Evolutionary conservation across 805 yeast species (phyloP).

Genomic region (Komagataella pastoris): DNA sequence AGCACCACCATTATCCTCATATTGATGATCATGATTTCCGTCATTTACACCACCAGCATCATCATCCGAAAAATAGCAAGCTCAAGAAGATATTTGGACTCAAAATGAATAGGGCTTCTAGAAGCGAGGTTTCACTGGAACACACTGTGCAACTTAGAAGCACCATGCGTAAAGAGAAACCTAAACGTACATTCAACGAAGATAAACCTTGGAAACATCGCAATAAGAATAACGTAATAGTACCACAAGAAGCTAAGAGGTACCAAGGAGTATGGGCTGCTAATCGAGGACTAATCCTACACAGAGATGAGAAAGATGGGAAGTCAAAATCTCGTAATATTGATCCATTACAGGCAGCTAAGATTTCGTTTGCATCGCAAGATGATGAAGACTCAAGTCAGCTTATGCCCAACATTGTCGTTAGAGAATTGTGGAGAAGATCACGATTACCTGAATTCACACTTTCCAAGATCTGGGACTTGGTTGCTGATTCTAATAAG

Average conservation of each 20-base stretch:
- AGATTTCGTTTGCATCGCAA: neutral
- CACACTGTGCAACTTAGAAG: slow-evolving; percentile 29
- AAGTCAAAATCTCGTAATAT: neutral
- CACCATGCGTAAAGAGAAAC: slow-evolving; percentile 32
- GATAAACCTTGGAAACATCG: slow-evolving; percentile 94
- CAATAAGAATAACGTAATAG: slow-evolving; percentile 32
- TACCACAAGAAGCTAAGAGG: slow-evolving; percentile 63
- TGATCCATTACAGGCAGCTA: neutral
- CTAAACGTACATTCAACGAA: slow-evolving; percentile 47
- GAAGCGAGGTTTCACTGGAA: slow-evolving; percentile 1
- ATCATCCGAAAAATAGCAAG: slow-evolving; percentile 10
- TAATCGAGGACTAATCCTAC: slow-evolving; percentile 55
- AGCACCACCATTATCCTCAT: neutral
- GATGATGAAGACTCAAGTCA: slow-evolving; percentile 1
- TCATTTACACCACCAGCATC: slow-evolving; percentile 12
- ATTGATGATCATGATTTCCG: neutral
- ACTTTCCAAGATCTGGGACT: slow-evolving; percentile 50
- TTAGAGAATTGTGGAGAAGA: slow-evolving; percentile 68
- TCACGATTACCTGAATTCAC: slow-evolving; percentile 57
- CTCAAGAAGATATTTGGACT: slow-evolving; percentile 11
- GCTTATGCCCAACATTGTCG: slow-evolving; percentile 47
- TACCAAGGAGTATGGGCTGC: slow-evolving; percentile 94
- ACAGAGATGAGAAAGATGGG: neutral
- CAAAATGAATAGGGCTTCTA: slow-evolving; percentile 2
- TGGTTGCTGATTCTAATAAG: slow-evolving; percentile 54